phyloP scores from a whole-genome alignment of 2,329 filamentous ascomycete genomes.

The Microascus cirrosus region DNA sequence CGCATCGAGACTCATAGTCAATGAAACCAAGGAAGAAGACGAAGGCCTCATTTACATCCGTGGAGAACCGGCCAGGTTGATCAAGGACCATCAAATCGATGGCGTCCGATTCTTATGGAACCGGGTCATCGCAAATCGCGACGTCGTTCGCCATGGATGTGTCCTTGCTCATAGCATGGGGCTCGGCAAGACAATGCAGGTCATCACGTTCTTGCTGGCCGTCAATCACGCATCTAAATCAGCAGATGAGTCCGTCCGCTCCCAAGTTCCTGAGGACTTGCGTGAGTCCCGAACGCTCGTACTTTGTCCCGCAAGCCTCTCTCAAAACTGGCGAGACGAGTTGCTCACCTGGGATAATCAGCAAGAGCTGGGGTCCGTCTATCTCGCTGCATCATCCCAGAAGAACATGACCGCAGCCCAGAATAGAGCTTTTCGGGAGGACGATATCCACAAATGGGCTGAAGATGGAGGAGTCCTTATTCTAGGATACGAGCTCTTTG shows the following conservation, averaged over 20 bases:
- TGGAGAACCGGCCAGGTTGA: conserved; percentile 46
- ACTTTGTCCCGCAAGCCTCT: conserved; percentile 62
- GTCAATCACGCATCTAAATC: conserved; percentile 57
- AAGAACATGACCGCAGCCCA: not conserved
- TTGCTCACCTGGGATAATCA: conserved; percentile 56
- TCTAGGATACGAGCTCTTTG: conserved; percentile 62
- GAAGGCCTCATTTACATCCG: conserved; percentile 55
- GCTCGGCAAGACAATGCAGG: conserved; percentile 84
- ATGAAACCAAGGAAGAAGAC: conserved; percentile 50
- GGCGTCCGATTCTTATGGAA: conserved; percentile 87
- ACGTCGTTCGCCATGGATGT: conserved; percentile 56
- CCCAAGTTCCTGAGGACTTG: conserved; percentile 59
- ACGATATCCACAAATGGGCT: conserved; percentile 40
- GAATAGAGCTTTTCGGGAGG: not conserved
- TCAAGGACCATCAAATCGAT: conserved; percentile 71
- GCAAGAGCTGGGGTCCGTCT: conserved; percentile 41
- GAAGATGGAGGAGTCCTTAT: conserved; percentile 60
- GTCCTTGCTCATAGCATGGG: conserved; percentile 87
- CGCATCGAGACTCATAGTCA: conserved; percentile 48
- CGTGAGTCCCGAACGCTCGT: conserved; percentile 55
- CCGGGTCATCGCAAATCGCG: conserved; percentile 52
- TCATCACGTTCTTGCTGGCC: conserved; percentile 70
- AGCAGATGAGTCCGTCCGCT: conserved; percentile 37
- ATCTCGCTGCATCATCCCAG: conserved; percentile 14
- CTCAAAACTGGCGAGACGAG: conserved; percentile 79